Percentiles rank a stretch among this genome's conserved stretches.
Evolutionary conservation across 208 protist genomes (phyloP).

Genomic region (Phytomonas francai): DNA sequence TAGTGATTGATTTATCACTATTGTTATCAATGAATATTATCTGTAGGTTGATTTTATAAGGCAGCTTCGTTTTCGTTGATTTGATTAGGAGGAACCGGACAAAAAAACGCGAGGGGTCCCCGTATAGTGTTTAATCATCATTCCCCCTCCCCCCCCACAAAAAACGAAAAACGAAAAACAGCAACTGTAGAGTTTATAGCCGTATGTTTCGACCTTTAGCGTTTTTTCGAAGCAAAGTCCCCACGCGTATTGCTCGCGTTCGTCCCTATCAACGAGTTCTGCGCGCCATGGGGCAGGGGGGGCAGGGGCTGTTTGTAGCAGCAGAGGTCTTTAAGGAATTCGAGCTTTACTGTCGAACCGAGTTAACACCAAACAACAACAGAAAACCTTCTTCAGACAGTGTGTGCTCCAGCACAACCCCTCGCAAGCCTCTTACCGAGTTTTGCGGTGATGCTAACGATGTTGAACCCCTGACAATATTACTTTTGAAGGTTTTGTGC

Average conservation of each 20-base stretch:
- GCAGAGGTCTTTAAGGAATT: conserved; percentile 69
- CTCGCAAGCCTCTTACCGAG: conserved; percentile 42
- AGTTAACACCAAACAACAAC: conserved; percentile 8
- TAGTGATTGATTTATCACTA: neutral
- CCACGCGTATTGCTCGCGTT: neutral
- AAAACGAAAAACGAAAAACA: neutral
- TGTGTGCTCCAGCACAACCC: neutral
- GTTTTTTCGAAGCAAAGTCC: neutral
- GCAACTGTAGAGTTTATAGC: neutral
- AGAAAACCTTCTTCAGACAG: neutral
- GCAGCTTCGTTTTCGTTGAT: neutral
- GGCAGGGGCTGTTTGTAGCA: conserved; percentile 52
- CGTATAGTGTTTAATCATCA: neutral
- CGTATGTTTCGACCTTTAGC: neutral
- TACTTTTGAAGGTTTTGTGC: conserved; percentile 83
- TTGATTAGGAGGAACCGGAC: neutral
- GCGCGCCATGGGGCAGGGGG: conserved; percentile 40
- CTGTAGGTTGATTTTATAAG: neutral
- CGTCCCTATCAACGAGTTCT: conserved; percentile 58
- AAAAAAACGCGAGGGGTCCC: neutral
- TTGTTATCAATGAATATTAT: neutral
- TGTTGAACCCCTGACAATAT: conserved; percentile 61
- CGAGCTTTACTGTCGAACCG: conserved; percentile 40
- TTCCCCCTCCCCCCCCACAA: no score
- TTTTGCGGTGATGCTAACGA: conserved; percentile 59